These are phyloP conservation scores for Periconia digitata DNA, from an alignment of 2,329 filamentous ascomycete genomes.

Conservation along the genomic window DNA sequence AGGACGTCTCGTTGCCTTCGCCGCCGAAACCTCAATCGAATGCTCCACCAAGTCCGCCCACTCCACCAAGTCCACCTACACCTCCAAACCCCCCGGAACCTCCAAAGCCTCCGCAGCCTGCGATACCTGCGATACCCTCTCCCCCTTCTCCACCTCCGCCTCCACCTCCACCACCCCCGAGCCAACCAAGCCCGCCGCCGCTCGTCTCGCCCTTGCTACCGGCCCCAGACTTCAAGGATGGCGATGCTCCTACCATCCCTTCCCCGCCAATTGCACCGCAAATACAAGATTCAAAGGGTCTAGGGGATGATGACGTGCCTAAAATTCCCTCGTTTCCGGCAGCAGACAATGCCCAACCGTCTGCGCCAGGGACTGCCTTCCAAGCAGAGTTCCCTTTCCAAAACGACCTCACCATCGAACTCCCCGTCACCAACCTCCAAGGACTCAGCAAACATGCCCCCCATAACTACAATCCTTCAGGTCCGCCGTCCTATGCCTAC, in stretches of 20 bases:
- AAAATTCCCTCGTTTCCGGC: not conserved
- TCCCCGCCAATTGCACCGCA: not conserved
- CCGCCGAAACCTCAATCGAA: not conserved
- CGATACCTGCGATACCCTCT: no score
- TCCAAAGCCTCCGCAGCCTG: not conserved
- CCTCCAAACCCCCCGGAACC: not conserved
- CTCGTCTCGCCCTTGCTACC: not conserved
- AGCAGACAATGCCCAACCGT: not conserved
- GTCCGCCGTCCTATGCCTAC: slow-evolving; percentile 24
- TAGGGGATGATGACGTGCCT: not conserved
- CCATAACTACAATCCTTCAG: slow-evolving; percentile 25
- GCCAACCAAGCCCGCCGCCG: not conserved
- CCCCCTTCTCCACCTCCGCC: no score
- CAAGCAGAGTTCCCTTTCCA: slow-evolving; percentile 27
- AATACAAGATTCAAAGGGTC: not conserved
- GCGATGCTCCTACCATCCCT: not conserved
- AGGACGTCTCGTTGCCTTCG: not conserved
- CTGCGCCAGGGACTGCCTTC: slow-evolving; percentile 14
- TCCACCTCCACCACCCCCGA: not conserved
- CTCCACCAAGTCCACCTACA: not conserved
- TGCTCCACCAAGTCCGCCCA: not conserved
- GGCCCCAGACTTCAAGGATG: not conserved
- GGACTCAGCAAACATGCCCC: slow-evolving; percentile 19
- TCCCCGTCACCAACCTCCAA: slow-evolving; percentile 20
- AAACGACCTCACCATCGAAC: slow-evolving; percentile 25